A percentile compares a stretch with the other conserved stretches of the same genome.
phyloP scores from a whole-genome alignment of 257 asterid genomes.

The Solanum ossicruentum region DNA sequence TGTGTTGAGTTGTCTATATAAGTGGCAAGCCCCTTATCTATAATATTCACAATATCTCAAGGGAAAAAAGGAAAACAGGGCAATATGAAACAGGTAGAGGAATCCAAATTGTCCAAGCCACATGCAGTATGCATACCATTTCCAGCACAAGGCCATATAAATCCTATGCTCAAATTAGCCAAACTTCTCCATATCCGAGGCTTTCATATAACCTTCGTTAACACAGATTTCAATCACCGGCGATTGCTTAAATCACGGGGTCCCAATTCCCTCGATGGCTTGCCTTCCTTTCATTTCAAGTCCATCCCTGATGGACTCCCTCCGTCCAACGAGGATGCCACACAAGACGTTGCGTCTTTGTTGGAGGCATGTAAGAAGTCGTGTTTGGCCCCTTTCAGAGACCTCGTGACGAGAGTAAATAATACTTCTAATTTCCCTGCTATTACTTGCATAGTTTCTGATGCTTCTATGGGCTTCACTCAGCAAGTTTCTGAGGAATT shows the following conservation, averaged over 20 bases:
- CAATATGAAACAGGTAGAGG: no score
- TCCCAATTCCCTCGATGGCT: not conserved
- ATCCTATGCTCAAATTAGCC: not conserved
- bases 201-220: not conserved
- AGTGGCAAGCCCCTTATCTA: no score
- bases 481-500: slow-evolving; percentile 1
- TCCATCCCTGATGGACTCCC: slow-evolving; percentile 23
- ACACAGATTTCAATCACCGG: not conserved
- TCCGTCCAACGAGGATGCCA: not conserved
- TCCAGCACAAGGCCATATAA: not conserved
- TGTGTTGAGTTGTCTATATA: no score
- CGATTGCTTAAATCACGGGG: slow-evolving; percentile 2
- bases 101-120: not conserved
- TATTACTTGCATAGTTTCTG: slow-evolving; percentile 10
- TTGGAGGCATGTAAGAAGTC: slow-evolving; percentile 3
- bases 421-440: not conserved
- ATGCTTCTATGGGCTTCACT: slow-evolving; percentile 9
- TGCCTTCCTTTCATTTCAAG: slow-evolving; percentile 6
- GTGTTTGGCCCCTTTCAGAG: slow-evolving; percentile 5
- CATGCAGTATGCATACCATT: not conserved
- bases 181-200: not conserved
- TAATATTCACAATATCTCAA: no score
- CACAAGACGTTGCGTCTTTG: slow-evolving; percentile 6
- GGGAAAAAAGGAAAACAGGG: no score
- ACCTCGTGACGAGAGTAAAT: slow-evolving; percentile 1